Percentiles rank a stretch among this genome's conserved stretches.
Evolutionary conservation across 164 flowering plant genomes (phyloP).

Genomic region (Nymphaea colorata): DNA sequence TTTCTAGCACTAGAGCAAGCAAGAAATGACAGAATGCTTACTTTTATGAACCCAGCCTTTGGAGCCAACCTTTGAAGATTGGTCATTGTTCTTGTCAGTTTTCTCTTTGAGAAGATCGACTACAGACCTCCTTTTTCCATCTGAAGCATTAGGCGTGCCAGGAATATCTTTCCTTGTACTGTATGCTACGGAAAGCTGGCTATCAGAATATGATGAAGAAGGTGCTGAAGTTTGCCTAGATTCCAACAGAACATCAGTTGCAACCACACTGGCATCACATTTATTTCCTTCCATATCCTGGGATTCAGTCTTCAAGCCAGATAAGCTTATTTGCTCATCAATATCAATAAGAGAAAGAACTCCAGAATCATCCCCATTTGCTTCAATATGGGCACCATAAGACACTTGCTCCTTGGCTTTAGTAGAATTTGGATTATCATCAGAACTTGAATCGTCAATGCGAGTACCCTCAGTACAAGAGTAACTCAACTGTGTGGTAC

Average conservation of each 20-base stretch:
- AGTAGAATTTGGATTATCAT: background rate
- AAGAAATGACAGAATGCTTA: conserved; percentile 16
- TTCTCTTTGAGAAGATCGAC: conserved; percentile 12
- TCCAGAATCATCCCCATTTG: conserved; percentile 13
- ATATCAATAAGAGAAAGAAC: conserved; percentile 13
- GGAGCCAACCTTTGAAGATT: conserved; percentile 15
- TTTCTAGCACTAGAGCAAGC: background rate
- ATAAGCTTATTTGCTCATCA: conserved; percentile 16
- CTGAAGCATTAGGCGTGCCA: conserved; percentile 13
- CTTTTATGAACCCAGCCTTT: conserved; percentile 35
- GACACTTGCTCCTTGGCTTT: conserved; percentile 12
- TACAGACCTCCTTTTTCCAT: conserved; percentile 22
- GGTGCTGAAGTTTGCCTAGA: background rate
- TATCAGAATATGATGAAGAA: background rate
- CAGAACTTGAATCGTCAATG: background rate
- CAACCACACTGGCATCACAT: conserved; percentile 7
- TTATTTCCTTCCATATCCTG: conserved; percentile 12
- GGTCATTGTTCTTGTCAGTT: conserved; percentile 25
- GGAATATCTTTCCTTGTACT: conserved; percentile 11
- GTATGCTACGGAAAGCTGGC: background rate
- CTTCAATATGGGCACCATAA: conserved; percentile 9
- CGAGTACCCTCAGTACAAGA: conserved; percentile 19
- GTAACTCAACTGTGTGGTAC: conserved; percentile 37
- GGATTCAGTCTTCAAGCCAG: conserved; percentile 15
- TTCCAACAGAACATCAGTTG: background rate